phyloP scores from a whole-genome alignment of 306 rosid species.

The Dalbergia cultrata region DNA sequence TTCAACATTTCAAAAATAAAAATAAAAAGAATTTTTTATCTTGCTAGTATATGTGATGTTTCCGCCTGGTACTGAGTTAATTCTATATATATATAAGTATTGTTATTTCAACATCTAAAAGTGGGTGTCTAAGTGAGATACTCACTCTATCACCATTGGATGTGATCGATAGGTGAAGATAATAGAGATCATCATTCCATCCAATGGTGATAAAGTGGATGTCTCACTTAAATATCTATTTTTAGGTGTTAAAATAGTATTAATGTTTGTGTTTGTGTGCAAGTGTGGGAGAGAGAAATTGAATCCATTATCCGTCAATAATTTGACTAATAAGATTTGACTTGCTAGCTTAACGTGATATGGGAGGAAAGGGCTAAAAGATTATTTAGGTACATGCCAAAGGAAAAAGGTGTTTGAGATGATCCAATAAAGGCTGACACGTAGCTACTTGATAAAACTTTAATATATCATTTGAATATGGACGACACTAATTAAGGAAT shows the following conservation, averaged over 20 bases:
- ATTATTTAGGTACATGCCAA: conserved; percentile 31
- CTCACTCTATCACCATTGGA: too few relatives aligned
- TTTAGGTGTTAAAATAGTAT: too few relatives aligned
- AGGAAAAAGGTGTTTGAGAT: conserved; percentile 36
- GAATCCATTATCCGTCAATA: neutral
- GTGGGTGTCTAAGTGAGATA: too few relatives aligned
- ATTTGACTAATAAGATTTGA: conserved; percentile 17
- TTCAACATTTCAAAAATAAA: neutral
- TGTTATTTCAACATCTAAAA: too few relatives aligned
- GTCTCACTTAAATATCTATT: too few relatives aligned
- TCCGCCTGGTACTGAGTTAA: neutral
- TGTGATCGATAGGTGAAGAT: too few relatives aligned
- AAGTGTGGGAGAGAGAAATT: neutral
- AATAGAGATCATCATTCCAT: too few relatives aligned
- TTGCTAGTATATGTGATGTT: neutral
- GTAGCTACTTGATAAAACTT: neutral
- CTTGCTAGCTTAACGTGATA: conserved; percentile 27
- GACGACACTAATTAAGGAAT: conserved; percentile 7
- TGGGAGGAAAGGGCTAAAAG: conserved; percentile 31
- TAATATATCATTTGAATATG: conserved; percentile 20
- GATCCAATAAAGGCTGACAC: conserved; percentile 31
- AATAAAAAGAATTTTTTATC: neutral
- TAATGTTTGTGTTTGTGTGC: neutral
- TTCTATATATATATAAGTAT: too few relatives aligned
- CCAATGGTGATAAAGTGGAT: too few relatives aligned